phyloP scores from a whole-genome alignment of 352 stramenopile species.

The Phytophthora agathidicida region DNA sequence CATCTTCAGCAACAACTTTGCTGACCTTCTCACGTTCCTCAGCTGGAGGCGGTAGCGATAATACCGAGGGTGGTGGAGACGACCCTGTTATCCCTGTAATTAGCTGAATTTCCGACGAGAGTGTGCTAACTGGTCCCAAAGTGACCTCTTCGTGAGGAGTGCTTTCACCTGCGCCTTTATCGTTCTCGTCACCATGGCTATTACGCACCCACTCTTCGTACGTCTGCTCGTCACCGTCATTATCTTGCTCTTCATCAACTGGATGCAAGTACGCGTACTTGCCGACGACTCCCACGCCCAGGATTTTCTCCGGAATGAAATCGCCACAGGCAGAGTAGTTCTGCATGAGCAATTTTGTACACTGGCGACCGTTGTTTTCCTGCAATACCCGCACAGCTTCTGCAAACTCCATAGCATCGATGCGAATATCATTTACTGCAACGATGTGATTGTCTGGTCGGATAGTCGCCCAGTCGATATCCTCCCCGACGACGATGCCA shows the following conservation, averaged over 20 bases:
- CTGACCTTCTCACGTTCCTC: constrained; percentile 30
- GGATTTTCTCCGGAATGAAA: constrained; percentile 89
- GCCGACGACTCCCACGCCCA: constrained; percentile 78
- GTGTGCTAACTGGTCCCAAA: constrained; percentile 18
- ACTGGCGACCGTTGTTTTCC: constrained; percentile 87
- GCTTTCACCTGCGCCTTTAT: constrained; percentile 2
- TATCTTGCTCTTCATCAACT: constrained; percentile 48
- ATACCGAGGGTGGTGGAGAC: constrained; percentile 6
- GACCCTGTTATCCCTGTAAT: constrained; percentile 13
- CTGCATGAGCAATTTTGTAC: constrained; percentile 88
- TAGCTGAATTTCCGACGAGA: constrained; percentile 21
- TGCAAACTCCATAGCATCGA: constrained; percentile 83
- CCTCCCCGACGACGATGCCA: constrained; percentile 71
- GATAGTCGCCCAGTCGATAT: constrained; percentile 85
- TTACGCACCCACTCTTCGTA: constrained; percentile 66
- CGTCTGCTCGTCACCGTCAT: constrained; percentile 47
- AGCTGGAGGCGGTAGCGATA: background rate
- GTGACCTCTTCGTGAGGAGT: constrained; percentile 7
- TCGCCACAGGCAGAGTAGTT: constrained; percentile 88
- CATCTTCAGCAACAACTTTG: constrained; percentile 36
- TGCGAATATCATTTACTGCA: constrained; percentile 86
- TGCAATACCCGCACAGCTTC: constrained; percentile 81
- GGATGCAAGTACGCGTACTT: constrained; percentile 84
- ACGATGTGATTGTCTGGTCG: constrained; percentile 88
- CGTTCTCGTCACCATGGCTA: constrained; percentile 39